Conservation (phyloP, 805 yeast species). For the Lipomyces mesembrius region DNA sequence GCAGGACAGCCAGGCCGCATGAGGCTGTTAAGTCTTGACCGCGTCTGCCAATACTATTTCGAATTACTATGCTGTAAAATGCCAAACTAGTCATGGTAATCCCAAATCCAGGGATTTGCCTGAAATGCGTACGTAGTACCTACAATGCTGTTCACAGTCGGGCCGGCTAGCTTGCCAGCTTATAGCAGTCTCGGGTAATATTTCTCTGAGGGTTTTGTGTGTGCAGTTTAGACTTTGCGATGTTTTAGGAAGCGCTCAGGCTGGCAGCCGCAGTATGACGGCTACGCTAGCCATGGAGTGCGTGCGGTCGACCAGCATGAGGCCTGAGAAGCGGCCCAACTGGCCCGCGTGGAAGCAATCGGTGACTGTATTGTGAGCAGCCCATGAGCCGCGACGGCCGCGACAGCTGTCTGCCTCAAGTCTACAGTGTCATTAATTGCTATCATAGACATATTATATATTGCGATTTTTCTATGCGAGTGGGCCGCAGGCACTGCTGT, state of each 20-base stretch:
- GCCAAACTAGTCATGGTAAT: no score
- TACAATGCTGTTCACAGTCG: background rate
- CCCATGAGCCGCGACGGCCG: background rate
- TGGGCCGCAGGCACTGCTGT: background rate
- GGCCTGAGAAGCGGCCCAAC: background rate
- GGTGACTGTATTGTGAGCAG: background rate
- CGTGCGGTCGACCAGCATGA: background rate
- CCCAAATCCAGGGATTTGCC: no score
- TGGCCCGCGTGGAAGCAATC: background rate
- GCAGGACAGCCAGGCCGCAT: background rate
- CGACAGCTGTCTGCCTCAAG: background rate
- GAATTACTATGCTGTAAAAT: no score
- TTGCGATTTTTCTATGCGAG: background rate
- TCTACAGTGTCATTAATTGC: no score
- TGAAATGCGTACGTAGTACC: no score
- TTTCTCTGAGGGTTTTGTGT: background rate
- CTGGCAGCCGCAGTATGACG: background rate
- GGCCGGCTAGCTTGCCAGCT: background rate
- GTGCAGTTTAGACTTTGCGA: background rate
- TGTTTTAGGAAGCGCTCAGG: background rate
- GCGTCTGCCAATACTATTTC: no score
- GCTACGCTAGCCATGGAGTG: background rate
- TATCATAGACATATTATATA: no score
- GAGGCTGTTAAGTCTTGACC: background rate
- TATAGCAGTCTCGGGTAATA: no score